phyloP scores from a whole-genome alignment of 2,329 filamentous ascomycete genomes.

The Xenoacremonium recifei region DNA sequence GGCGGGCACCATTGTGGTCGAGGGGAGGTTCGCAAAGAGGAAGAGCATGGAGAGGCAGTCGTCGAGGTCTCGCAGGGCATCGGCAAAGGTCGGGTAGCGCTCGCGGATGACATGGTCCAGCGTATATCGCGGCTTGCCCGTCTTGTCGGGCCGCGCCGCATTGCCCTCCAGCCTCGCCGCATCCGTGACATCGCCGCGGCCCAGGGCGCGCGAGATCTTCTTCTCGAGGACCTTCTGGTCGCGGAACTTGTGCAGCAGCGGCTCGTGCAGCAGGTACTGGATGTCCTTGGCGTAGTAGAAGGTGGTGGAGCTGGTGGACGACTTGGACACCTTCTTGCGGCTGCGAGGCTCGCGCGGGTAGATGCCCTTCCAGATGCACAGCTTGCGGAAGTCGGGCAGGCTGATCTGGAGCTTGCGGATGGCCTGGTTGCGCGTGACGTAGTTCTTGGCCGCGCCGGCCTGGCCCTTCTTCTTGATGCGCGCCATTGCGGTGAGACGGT shows the following conservation, averaged over 20 bases:
- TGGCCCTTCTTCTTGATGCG: constrained; percentile 91
- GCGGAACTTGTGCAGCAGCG: constrained; percentile 88
- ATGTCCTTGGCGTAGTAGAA: constrained; percentile 95
- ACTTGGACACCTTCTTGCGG: constrained; percentile 95
- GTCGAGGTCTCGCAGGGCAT: constrained; percentile 90
- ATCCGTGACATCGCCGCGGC: constrained; percentile 86
- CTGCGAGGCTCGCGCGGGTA: constrained; percentile 96
- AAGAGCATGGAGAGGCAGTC: constrained; percentile 97
- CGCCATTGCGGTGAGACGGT: constrained; percentile 56
- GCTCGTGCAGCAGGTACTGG: constrained; percentile 96
- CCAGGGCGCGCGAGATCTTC: constrained; percentile 92
- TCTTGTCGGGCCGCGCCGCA: constrained; percentile 85
- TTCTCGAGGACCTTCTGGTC: constrained; percentile 96
- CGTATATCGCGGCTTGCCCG: constrained; percentile 82
- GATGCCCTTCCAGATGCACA: constrained; percentile 99
- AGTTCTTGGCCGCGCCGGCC: constrained; percentile 94
- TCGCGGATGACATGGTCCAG: constrained; percentile 97
- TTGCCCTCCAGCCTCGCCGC: constrained; percentile 84
- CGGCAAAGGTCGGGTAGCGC: constrained; percentile 94
- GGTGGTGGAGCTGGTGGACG: constrained; percentile 84
- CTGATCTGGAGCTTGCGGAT: constrained; percentile 98
- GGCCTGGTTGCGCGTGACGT: constrained; percentile 94
- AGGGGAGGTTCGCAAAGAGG: constrained; percentile 94
- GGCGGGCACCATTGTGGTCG: constrained; percentile 81
- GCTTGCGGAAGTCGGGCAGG: constrained; percentile 92